phyloP scores from a whole-genome alignment of 805 yeast species.

The Barnettozyma wickerhamii region DNA sequence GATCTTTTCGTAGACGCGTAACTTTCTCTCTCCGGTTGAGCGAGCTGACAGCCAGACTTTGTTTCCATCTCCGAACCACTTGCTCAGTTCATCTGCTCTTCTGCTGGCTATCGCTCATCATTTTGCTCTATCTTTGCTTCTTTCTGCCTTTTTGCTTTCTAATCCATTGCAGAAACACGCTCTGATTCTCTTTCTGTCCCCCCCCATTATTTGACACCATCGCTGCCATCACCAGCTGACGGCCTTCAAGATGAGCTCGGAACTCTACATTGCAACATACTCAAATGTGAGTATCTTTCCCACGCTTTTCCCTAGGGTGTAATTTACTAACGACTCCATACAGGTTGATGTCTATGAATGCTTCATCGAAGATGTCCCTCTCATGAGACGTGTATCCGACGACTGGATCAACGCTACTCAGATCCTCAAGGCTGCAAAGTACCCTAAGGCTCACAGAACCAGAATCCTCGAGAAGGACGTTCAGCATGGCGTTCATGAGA shows the following conservation, averaged over 20 bases:
- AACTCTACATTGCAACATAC: constrained; percentile 24
- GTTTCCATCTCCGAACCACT: too few relatives aligned
- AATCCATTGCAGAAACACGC: too few relatives aligned
- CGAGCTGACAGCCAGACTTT: too few relatives aligned
- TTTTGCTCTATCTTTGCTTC: too few relatives aligned
- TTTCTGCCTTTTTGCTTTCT: too few relatives aligned
- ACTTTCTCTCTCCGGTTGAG: too few relatives aligned
- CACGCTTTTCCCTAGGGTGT: too few relatives aligned
- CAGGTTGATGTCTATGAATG: constrained; percentile 29
- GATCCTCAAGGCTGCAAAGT: constrained; percentile 70
- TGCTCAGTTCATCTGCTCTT: too few relatives aligned
- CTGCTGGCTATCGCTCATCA: too few relatives aligned
- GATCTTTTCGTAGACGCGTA: not conserved
- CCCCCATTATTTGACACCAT: too few relatives aligned
- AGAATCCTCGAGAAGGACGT: constrained; percentile 73
- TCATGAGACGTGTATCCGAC: constrained; percentile 87
- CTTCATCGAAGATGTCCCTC: constrained; percentile 21
- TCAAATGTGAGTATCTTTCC: constrained; percentile 19
- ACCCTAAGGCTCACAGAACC: constrained; percentile 76
- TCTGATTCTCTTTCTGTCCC: too few relatives aligned
- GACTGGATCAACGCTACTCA: constrained; percentile 94
- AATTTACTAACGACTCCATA: too few relatives aligned
- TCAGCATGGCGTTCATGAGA: constrained; percentile 63
- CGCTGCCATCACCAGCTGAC: not conserved
- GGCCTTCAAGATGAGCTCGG: constrained; percentile 2